Conservation (phyloP, 306 rosid species). For the Cyclanthera cordifolia region DNA sequence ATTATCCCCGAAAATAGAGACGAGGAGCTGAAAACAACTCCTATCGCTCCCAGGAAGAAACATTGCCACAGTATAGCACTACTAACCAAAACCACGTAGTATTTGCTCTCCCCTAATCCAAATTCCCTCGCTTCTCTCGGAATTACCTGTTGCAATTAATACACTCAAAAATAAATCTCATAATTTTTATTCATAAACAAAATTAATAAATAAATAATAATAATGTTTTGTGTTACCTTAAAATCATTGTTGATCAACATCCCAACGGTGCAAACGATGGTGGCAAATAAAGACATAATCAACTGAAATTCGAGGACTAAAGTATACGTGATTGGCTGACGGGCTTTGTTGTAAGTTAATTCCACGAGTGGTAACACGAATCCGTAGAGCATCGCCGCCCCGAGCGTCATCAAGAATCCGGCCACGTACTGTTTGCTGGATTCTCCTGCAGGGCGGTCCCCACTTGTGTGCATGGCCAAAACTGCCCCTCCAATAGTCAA, state of each 20-base stretch:
- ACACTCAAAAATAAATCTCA: no score
- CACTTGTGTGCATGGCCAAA: conserved; percentile 45
- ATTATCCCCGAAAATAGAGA: conserved; percentile 53
- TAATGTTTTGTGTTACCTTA: conserved; percentile 26
- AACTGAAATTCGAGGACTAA: conserved; percentile 71
- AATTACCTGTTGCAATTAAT: conserved; percentile 33
- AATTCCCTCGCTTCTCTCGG: conserved; percentile 52
- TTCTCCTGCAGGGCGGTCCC: conserved; percentile 58
- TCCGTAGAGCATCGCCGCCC: conserved; percentile 60
- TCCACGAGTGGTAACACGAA: conserved; percentile 66
- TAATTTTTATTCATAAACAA: no score
- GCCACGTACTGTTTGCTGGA: conserved; percentile 31
- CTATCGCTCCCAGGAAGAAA: conserved; percentile 70
- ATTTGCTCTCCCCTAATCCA: conserved; percentile 38
- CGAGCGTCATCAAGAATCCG: conserved; percentile 59
- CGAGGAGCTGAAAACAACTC: conserved; percentile 58
- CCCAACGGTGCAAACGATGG: conserved; percentile 54
- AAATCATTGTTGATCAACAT: conserved; percentile 75
- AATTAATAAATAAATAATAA: no score
- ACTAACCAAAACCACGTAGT: conserved; percentile 42
- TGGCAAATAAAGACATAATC: conserved; percentile 54
- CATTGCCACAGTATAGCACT: conserved; percentile 60
- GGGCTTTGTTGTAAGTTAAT: conserved; percentile 41
- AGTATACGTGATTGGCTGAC: conserved; percentile 42
- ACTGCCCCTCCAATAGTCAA: conserved; percentile 51